These are phyloP conservation scores for Cyberlindnera mycetangii DNA, from an alignment of 805 yeast genomes.

Conservation along the genomic window DNA sequence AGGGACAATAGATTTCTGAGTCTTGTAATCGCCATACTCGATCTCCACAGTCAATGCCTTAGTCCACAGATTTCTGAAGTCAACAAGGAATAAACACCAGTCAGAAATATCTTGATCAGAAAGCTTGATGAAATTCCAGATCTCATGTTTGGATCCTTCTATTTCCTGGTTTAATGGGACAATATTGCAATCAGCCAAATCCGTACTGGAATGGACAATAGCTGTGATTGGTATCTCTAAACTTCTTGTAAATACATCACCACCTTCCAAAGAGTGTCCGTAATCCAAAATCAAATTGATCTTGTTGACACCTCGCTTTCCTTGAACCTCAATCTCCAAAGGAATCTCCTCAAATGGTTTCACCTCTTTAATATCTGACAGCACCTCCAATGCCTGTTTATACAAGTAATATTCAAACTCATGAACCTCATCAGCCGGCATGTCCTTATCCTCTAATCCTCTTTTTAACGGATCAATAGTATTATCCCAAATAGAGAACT, in stretches of 20 bases:
- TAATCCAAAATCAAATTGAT: slow-evolving; percentile 68
- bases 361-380: slow-evolving; percentile 23
- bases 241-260: slow-evolving; percentile 45
- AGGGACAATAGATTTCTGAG: slow-evolving; percentile 35
- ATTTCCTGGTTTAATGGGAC: slow-evolving; percentile 47
- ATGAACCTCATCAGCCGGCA: slow-evolving; percentile 61
- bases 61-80: slow-evolving; percentile 79
- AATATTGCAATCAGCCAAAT: slow-evolving; percentile 72
- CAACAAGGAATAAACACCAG: slow-evolving; percentile 65
- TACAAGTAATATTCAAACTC: slow-evolving; percentile 71
- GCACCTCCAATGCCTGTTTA: slow-evolving; percentile 53
- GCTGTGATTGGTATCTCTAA: slow-evolving; percentile 66
- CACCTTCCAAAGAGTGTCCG: slow-evolving; percentile 37
- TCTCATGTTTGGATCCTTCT: slow-evolving; percentile 17
- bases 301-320: slow-evolving; percentile 70
- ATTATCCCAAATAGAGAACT: slow-evolving; percentile 69
- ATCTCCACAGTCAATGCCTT: slow-evolving; percentile 43
- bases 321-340: slow-evolving; percentile 57
- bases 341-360: slow-evolving; percentile 39
- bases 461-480: slow-evolving; percentile 61
- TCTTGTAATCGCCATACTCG: slow-evolving; percentile 29
- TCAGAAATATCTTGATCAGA: slow-evolving; percentile 31
- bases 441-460: slow-evolving; percentile 44
- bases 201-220: slow-evolving; percentile 71
- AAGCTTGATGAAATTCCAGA: slow-evolving; percentile 30